phyloP scores from a whole-genome alignment of 2,329 filamentous ascomycete species.

The Aspergillus unguis region DNA sequence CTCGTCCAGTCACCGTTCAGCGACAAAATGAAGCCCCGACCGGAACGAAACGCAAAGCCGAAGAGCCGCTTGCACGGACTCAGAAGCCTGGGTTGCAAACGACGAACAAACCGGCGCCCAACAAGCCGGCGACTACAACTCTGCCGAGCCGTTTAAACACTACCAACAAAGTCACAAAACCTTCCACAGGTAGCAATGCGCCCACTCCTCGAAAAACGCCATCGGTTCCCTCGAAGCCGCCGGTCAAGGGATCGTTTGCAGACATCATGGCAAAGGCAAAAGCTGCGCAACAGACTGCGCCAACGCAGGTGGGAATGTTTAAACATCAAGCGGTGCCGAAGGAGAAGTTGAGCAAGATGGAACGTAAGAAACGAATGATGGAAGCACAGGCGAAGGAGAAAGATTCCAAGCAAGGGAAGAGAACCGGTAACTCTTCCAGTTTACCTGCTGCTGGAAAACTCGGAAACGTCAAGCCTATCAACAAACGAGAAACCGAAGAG shows the following conservation, averaged over 20 bases:
- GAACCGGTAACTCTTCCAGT: constrained; percentile 20
- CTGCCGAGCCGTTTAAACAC: constrained; percentile 11
- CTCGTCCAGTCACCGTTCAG: constrained; percentile 17
- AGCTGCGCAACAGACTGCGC: constrained; percentile 48
- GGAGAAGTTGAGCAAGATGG: constrained; percentile 55
- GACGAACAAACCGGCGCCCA: constrained; percentile 16
- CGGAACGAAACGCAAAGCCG: constrained; percentile 44
- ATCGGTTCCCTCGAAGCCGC: constrained; percentile 38
- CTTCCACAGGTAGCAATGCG: constrained; percentile 18
- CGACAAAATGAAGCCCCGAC: constrained; percentile 17
- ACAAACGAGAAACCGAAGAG: constrained; percentile 33
- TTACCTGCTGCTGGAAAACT: constrained; percentile 20
- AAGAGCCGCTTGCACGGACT: constrained; percentile 35
- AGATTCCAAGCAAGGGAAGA: constrained; percentile 32
- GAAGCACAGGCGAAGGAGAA: constrained; percentile 43
- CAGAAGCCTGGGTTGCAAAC: constrained; percentile 24
- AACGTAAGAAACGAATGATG: constrained; percentile 47
- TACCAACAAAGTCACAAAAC: constrained; percentile 19
- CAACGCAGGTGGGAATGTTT: constrained; percentile 49
- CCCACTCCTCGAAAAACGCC: constrained; percentile 19
- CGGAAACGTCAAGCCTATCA: constrained; percentile 20
- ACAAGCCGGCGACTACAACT: constrained; percentile 13
- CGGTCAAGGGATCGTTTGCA: constrained; percentile 58
- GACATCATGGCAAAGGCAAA: constrained; percentile 59
- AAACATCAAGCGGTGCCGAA: constrained; percentile 55